These are phyloP conservation scores for Serendipita sp. DNA, from an alignment of 768 basidiomycete genomes.

Conservation along the genomic window DNA sequence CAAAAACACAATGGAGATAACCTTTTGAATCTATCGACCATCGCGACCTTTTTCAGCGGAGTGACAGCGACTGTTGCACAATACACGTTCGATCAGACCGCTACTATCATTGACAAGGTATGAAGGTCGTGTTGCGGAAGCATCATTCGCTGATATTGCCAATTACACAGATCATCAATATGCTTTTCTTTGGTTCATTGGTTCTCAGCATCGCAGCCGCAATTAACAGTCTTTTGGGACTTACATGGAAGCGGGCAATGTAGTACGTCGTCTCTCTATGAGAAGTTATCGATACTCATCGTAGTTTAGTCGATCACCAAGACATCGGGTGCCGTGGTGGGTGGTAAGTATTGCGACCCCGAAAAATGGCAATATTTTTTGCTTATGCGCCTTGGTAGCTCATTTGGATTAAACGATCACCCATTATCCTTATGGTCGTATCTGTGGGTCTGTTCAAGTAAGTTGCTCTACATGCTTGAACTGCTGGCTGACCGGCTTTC, in stretches of 20 bases:
- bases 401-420: constrained; percentile 77
- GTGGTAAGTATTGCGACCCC: not conserved
- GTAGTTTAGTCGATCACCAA: constrained; percentile 44
- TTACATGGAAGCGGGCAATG: constrained; percentile 73
- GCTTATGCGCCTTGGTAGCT: constrained; percentile 46
- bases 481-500: not conserved
- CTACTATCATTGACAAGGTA: constrained; percentile 25
- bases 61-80: constrained; percentile 52
- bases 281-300: constrained; percentile 7
- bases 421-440: constrained; percentile 67
- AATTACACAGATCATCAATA: constrained; percentile 36
- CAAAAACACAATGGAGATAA: constrained; percentile 59
- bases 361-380: not conserved
- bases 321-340: constrained; percentile 55
- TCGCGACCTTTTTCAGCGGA: constrained; percentile 64
- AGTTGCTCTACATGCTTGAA: not conserved
- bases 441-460: constrained; percentile 59
- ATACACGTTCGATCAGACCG: constrained; percentile 39
- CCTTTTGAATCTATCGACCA: constrained; percentile 56
- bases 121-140: not conserved
- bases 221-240: constrained; percentile 58
- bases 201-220: constrained; percentile 67
- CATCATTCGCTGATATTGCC: not conserved
- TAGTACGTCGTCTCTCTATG: constrained; percentile 36
- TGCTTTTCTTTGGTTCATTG: constrained; percentile 59